A percentile compares a stretch with the other conserved stretches of the same genome.
Conservation (phyloP, 2,329 filamentous ascomycete species). For the Fusarium citri region DNA sequence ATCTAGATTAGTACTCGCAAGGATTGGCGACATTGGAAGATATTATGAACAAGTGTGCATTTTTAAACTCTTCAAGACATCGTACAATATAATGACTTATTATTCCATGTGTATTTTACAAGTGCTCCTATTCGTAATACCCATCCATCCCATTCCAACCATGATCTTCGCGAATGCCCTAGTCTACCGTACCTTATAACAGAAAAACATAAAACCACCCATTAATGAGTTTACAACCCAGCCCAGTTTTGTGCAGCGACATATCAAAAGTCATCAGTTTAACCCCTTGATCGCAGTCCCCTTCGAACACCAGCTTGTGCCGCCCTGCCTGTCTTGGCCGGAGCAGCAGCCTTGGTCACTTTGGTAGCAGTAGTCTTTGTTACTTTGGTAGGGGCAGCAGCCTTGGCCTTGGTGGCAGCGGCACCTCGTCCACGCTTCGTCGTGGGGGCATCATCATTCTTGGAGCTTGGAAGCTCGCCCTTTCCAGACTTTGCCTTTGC, state of each 20-base stretch:
- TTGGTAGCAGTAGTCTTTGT: slow-evolving; percentile 34
- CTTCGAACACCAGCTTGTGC: slow-evolving; percentile 35
- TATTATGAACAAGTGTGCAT: background rate
- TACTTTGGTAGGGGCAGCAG: slow-evolving; percentile 30
- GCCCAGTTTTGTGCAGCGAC: background rate
- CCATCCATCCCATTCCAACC: background rate
- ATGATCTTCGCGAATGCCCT: slow-evolving; percentile 2
- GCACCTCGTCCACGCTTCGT: slow-evolving; percentile 31
- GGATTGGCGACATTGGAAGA: background rate
- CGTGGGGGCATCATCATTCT: slow-evolving; percentile 1
- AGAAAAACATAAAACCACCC: slow-evolving; percentile 1
- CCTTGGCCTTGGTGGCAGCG: slow-evolving; percentile 19
- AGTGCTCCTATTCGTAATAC: background rate
- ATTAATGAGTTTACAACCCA: background rate
- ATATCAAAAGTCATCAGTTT: background rate
- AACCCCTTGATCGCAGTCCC: slow-evolving; percentile 36
- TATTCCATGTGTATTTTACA: slow-evolving; percentile 1
- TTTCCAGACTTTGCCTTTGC: slow-evolving; percentile 42
- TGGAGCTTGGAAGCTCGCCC: slow-evolving; percentile 39
- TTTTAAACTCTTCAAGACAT: background rate
- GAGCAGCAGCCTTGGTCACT: slow-evolving; percentile 11
- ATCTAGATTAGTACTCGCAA: too few relatives aligned
- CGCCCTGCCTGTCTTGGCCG: slow-evolving; percentile 34
- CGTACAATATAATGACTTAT: background rate
- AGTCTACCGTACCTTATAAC: background rate